Evolutionary conservation across 129 eudicot genomes (phyloP), one percentile per base, ranked within the genome.

Genomic region (Apium graveolens): DNA sequence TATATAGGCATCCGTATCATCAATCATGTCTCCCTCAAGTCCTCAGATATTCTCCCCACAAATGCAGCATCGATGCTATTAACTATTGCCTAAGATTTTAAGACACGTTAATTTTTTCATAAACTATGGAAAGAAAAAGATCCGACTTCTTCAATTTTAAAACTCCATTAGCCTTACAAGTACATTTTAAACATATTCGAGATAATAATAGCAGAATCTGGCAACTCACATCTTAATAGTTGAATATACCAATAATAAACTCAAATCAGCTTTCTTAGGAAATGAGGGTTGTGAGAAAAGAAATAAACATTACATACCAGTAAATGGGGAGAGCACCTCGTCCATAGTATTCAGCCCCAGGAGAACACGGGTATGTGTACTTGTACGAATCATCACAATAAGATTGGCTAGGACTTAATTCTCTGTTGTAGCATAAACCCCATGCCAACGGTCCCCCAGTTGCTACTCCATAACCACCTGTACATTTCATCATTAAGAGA

Each of bases 381-480:
- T 91, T 90, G 90, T 85, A 90, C 68, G 37, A 81, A 3, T 92
- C 91, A 77, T 95, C 98, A 84, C 99, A 95, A 62, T 95, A 95
- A 38, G 78, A 70, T 78, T 95, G 97, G 83, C 86, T 86, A 11
- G 99, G 99, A 76, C 99, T 95, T 94, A 91, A 79, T 82, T 95
- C 97, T 76, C 72, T 92, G 85, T 90, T 95, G 84, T 90, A 95
- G 86, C 99, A 95, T 53, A 95, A 85, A 81, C 99, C 99, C 96
- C 96, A 95, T n/a, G 97, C 92, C 14, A 86, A 80, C 3, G 99
- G 99, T 57, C 99, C 99, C 35, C 99, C 99, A 4, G 99, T 91
- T 34, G 92, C 97, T 55, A 95, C 99, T 75, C 92, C 92, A 80
- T 88, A 90, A 75, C 99, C 99, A 86, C 99, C 99, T 95, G 87